A percentile compares a stretch with the other conserved stretches of the same genome.
These are phyloP conservation scores for Exophiala viscosa DNA, from an alignment of 2,329 filamentous ascomycete species.

Conservation along the genomic window DNA sequence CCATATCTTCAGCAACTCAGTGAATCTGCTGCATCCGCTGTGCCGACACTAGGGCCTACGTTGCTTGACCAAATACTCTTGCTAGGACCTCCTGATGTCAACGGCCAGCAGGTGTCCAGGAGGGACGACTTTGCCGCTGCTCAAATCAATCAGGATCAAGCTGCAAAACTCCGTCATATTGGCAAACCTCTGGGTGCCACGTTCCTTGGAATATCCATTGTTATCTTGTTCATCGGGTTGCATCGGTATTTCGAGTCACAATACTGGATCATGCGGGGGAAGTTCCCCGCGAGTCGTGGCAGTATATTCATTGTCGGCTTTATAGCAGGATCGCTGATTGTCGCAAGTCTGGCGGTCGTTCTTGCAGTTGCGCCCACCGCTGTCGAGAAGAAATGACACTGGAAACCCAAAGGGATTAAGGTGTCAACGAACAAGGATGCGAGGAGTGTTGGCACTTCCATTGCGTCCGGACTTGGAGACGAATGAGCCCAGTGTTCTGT, in stretches of 20 bases:
- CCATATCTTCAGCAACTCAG: conserved; percentile 26
- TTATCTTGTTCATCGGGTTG: conserved; percentile 60
- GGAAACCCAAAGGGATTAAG: neutral
- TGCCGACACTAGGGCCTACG: conserved; percentile 21
- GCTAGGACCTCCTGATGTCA: conserved; percentile 25
- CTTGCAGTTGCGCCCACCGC: conserved; percentile 50
- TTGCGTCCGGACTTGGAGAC: too few relatives aligned
- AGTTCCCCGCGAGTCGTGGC: conserved; percentile 62
- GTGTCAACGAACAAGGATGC: neutral
- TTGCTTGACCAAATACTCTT: conserved; percentile 27
- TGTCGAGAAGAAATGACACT: conserved; percentile 36
- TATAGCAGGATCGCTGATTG: conserved; percentile 55
- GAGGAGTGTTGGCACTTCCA: too few relatives aligned
- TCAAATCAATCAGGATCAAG: conserved; percentile 28
- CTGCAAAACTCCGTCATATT: conserved; percentile 45
- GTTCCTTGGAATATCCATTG: conserved; percentile 59
- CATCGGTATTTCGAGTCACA: conserved; percentile 65
- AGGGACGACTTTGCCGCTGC: conserved; percentile 8
- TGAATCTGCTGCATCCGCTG: conserved; percentile 2
- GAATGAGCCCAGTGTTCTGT: too few relatives aligned
- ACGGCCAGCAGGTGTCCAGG: conserved; percentile 25
- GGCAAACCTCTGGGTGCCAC: conserved; percentile 63
- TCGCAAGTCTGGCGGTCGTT: conserved; percentile 58
- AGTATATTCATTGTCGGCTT: conserved; percentile 58
- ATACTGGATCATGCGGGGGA: conserved; percentile 63